Evolutionary conservation across 139 green algal species (phyloP), one percentile per base, ranked within the genome.

Genomic region (Monoraphidium neglectum): DNA sequence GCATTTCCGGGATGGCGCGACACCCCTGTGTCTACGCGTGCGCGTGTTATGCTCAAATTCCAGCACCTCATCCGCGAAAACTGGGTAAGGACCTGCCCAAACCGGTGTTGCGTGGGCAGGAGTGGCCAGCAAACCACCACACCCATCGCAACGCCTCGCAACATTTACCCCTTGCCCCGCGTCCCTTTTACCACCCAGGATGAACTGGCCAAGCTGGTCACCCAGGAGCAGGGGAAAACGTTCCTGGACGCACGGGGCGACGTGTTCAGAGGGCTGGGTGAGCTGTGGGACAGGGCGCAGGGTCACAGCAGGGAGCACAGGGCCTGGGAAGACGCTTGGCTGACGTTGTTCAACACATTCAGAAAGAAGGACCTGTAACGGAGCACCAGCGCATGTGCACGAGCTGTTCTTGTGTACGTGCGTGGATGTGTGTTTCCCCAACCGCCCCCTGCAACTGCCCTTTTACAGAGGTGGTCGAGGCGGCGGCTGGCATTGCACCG

Each of bases 381-480:
- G n/a, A n/a, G n/a, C n/a, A n/a, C n/a, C n/a, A n/a, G n/a, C n/a
- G n/a, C n/a, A n/a, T n/a, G n/a, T n/a, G n/a, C n/a, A n/a, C n/a
- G n/a, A n/a, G n/a, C n/a, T n/a, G n/a, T n/a, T n/a, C 51, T 21
- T 60, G 51, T 60, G 51, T 21, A 28, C 18, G 21, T 60, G 51
- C 51, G 51, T 60, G 51, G 51, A 18, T 60, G 51, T 60, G 18
- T 60, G 51, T 60, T n/a, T n/a, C n/a, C n/a, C 18, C 51, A 60
- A 60, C 51, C 21, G 51, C 18, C 18, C 51, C 51, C 51, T 60
- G 18, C 51, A 60, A 21, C 18, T 60, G 51, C 51, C 21, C 21
- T n/a, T n/a, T n/a, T n/a, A n/a, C n/a, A 94, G 96, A 99, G 89
- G 93, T 99, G 49, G 96, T 99, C 24, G 96, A 99, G 84, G 91